Conservation (phyloP, 2,329 filamentous ascomycete species). For the Colletotrichum limetticola region DNA sequence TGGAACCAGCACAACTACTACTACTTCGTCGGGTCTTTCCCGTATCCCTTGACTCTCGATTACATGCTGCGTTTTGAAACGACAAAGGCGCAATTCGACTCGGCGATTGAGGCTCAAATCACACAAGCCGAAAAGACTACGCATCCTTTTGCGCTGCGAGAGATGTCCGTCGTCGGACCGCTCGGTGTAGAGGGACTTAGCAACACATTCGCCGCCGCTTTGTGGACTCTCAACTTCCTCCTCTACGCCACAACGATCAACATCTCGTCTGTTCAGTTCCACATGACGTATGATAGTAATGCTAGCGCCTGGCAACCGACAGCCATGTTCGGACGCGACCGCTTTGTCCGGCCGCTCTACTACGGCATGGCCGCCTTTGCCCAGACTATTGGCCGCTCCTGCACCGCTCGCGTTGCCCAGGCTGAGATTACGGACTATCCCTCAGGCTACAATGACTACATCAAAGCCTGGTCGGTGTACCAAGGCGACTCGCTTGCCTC, state of each 20-base stretch:
- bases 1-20: conserved; percentile 35
- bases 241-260: conserved; percentile 29
- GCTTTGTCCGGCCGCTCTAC: conserved; percentile 31
- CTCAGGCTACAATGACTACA: conserved; percentile 14
- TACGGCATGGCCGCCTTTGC: conserved; percentile 30
- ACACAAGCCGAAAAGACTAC: conserved; percentile 18
- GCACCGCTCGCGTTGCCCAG: conserved; percentile 27
- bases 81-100: conserved; percentile 24
- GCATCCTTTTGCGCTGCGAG: conserved; percentile 23
- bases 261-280: conserved; percentile 30
- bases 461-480: conserved; percentile 28
- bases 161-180: conserved; percentile 31
- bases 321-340: conserved; percentile 30
- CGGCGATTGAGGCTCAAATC: conserved; percentile 19
- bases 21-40: conserved; percentile 26
- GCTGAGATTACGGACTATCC: conserved; percentile 15
- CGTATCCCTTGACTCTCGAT: conserved; percentile 28
- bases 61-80: conserved; percentile 33
- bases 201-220: conserved; percentile 26
- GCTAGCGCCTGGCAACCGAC: conserved; percentile 32
- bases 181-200: conserved; percentile 26
- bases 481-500: conserved; percentile 23
- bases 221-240: conserved; percentile 30
- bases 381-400: conserved; percentile 29
- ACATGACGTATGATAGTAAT: conserved; percentile 31